These are phyloP conservation scores for Calonectria hawksworthii DNA, from an alignment of 2,329 filamentous ascomycete genomes.

Conservation along the genomic window DNA sequence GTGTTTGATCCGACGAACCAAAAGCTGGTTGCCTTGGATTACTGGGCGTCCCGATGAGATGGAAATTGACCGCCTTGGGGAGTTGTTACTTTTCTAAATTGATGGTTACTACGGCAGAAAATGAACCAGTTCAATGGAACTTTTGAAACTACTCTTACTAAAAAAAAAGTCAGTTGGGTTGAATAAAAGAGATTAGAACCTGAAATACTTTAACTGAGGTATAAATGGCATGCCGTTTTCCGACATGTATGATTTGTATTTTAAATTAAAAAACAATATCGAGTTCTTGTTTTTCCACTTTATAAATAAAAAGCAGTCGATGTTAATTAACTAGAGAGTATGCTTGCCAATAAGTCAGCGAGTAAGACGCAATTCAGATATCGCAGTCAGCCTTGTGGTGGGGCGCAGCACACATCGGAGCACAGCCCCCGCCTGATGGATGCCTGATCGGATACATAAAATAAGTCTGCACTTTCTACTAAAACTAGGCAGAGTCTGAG, in stretches of 20 bases:
- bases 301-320: background rate
- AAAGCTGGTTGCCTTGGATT: background rate
- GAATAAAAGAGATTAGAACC: too few relatives aligned
- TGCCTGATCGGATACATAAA: background rate
- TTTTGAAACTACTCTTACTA: too few relatives aligned
- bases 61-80: too few relatives aligned
- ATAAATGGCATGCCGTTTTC: too few relatives aligned
- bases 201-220: too few relatives aligned
- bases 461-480: background rate
- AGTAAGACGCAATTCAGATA: background rate
- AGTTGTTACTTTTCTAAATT: too few relatives aligned
- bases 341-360: background rate
- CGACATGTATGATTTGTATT: too few relatives aligned
- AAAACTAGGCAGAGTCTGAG: background rate
- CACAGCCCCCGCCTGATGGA: background rate
- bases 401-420: background rate
- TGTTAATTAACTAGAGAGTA: background rate
- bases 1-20: slow-evolving; percentile 5
- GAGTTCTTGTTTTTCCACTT: background rate
- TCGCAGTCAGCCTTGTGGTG: background rate
- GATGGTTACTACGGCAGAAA: background rate
- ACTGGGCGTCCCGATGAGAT: background rate
- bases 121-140: background rate
- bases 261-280: too few relatives aligned
- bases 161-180: too few relatives aligned